Evolutionary conservation across 352 stramenopile species (phyloP), one percentile per base, ranked within the genome.

Genomic region (Pythium sp.): DNA sequence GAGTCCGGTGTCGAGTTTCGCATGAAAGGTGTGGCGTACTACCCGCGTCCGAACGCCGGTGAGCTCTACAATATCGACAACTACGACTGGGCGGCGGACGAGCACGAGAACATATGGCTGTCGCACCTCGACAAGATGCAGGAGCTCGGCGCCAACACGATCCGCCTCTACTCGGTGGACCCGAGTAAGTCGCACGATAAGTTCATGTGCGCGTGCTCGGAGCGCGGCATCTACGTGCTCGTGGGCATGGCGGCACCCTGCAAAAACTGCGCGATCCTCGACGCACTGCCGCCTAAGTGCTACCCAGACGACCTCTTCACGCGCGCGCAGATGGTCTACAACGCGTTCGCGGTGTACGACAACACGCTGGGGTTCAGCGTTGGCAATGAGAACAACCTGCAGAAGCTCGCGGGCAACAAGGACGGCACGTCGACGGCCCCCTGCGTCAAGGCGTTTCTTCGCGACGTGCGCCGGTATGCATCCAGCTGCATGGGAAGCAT

Each of bases 151-250:
- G 77, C 91, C 22, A 93, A 93, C 68, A 82, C 79, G 5, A 71
- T 94, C 41, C 82, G 84, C 14, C 65, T 94, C 14, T 92, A 94
- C 71, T 77, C 73, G 24, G 79, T 94, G 14, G 80, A 94, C 72
- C 81, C 84, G 38, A 71, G 59, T 46, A 71, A 82, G 61, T 74
- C 76, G 34, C 84, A 94, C 67, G 82, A 91, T 74, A 80, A 79
- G 68, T 94, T 94, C 58, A 94, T 94, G 86, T 91, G 83, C 64
- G 82, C 79, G 58, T 67, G 79, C 54, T 71, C 79, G 53, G 53
- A 79, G 36, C 79, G 78, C 9, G 79, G 79, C 55, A 87, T 87
- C 60, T 87, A 87, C 72, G 77, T 81, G 32, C 68, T 87, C 46
- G 67, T 87, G 9, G 79, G 78, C 58, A 82, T 87, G 72, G 66